Evolutionary conservation across 176 grass and related monocot species (phyloP).

Genomic region (Zoysia japonica): DNA sequence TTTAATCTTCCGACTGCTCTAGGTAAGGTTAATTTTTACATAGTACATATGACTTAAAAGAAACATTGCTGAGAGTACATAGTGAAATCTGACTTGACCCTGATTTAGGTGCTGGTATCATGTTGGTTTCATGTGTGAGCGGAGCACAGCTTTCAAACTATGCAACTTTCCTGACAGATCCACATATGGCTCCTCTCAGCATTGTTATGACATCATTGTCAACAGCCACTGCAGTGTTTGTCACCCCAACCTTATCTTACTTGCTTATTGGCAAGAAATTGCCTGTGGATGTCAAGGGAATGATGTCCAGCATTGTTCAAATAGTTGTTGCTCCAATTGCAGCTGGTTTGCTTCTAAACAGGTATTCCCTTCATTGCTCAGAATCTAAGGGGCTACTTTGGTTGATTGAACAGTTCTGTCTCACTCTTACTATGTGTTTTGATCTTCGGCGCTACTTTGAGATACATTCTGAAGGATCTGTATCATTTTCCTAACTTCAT

Average conservation of each 20-base stretch:
- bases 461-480: neutral
- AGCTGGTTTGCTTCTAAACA: constrained; percentile 85
- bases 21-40: constrained; percentile 49
- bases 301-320: constrained; percentile 94
- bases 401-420: constrained; percentile 14
- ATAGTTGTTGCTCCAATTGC: constrained; percentile 97
- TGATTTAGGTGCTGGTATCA: constrained; percentile 85
- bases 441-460: constrained; percentile 11
- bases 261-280: constrained; percentile 95
- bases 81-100: constrained; percentile 6
- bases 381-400: constrained; percentile 1
- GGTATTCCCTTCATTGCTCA: constrained; percentile 44
- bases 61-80: neutral
- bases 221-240: constrained; percentile 83
- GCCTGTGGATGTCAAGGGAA: constrained; percentile 86
- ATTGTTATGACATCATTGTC: constrained; percentile 99
- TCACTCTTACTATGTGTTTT: neutral
- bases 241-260: constrained; percentile 88
- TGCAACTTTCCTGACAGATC: constrained; percentile 90
- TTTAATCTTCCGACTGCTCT: constrained; percentile 82
- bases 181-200: constrained; percentile 89
- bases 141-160: constrained; percentile 95
- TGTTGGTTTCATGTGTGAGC: constrained; percentile 97
- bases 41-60: constrained; percentile 22
- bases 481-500: constrained; percentile 23